Conservation (phyloP, 2,329 filamentous ascomycete genomes). For the Verticillium nonalfalfae region DNA sequence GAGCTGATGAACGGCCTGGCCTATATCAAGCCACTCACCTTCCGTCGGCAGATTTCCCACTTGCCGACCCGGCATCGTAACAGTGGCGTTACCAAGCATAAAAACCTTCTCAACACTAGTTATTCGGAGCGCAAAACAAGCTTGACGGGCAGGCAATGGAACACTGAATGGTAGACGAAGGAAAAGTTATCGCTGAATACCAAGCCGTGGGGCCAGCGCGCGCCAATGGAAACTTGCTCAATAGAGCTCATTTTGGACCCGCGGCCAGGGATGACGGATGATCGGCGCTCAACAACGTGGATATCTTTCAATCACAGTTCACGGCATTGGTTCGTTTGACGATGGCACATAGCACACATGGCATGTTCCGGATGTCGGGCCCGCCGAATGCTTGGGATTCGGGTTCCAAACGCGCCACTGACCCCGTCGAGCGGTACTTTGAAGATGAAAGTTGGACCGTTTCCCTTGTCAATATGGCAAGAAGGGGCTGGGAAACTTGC, state of each 20-base stretch:
- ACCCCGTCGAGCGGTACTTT: not conserved
- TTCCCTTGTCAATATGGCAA: not conserved
- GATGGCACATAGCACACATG: not conserved
- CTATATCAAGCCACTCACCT: not conserved
- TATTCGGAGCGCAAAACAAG: not conserved
- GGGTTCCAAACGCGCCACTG: not conserved
- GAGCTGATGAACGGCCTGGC: conserved; percentile 20
- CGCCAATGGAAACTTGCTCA: conserved; percentile 2
- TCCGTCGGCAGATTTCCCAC: not conserved
- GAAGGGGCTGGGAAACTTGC: not conserved
- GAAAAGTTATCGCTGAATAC: not conserved
- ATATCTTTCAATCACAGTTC: not conserved
- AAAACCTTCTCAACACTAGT: not conserved
- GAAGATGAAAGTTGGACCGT: not conserved
- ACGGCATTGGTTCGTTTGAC: not conserved
- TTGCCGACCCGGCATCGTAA: not conserved
- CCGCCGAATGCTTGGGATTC: not conserved
- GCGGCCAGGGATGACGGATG: not conserved
- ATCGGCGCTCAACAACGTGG: not conserved
- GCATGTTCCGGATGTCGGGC: not conserved
- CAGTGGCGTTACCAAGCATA: not conserved
- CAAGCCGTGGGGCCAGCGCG: not conserved
- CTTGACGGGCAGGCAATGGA: not conserved
- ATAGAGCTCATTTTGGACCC: not conserved
- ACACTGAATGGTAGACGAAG: not conserved